Percentiles rank a stretch among this genome's conserved stretches.
phyloP scores from a whole-genome alignment of 768 basidiomycete species.

The Tulasnella sp. region DNA sequence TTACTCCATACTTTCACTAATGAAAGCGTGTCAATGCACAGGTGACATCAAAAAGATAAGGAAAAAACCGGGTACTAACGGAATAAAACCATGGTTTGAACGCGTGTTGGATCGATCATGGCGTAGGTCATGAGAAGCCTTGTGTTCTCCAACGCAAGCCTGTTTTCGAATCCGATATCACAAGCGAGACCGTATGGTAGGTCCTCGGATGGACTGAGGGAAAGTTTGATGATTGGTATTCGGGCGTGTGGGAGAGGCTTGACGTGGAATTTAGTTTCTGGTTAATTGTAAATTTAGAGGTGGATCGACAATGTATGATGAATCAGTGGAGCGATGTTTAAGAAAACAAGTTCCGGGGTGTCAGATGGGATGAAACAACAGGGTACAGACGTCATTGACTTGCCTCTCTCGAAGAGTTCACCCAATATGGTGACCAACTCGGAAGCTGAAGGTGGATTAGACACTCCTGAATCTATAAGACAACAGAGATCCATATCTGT shows the following conservation, averaged over 20 bases:
- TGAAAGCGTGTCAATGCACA: not conserved
- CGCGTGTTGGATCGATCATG: constrained; percentile 86
- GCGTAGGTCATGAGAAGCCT: constrained; percentile 93
- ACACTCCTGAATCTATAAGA: constrained; percentile 74
- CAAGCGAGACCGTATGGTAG: constrained; percentile 84
- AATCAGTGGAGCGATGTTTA: constrained; percentile 9
- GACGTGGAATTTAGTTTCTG: constrained; percentile 93
- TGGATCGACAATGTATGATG: constrained; percentile 12
- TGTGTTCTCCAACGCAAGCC: constrained; percentile 93
- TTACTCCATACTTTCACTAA: constrained; percentile 99
- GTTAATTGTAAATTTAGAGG: too few relatives aligned
- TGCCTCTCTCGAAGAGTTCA: constrained; percentile 78
- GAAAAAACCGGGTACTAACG: constrained; percentile 44
- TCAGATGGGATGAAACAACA: constrained; percentile 5
- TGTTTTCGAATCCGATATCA: constrained; percentile 97
- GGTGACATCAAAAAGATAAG: not conserved
- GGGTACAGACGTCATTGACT: constrained; percentile 36
- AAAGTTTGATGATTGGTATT: constrained; percentile 97
- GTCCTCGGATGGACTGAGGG: constrained; percentile 71
- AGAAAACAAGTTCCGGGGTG: not conserved
- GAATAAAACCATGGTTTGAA: constrained; percentile 89
- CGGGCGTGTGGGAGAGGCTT: constrained; percentile 93
- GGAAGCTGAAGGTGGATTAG: constrained; percentile 55
- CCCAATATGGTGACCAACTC: constrained; percentile 92
- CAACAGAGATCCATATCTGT: constrained; percentile 98